phyloP scores from a whole-genome alignment of 345 rosid genomes.

The Eucalyptus camaldulensis region DNA sequence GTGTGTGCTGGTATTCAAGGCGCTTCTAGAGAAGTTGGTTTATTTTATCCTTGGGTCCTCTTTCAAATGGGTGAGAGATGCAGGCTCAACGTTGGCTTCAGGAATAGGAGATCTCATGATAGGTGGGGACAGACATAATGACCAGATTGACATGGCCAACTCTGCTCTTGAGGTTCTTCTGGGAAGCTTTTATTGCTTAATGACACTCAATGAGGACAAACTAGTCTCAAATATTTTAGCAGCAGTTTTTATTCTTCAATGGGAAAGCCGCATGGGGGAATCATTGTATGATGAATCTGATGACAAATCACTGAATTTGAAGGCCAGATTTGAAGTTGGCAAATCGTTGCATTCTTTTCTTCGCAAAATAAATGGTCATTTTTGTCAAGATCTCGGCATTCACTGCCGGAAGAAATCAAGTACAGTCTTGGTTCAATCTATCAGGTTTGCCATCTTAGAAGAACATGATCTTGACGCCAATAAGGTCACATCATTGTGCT shows the following conservation, averaged over 20 bases:
- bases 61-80: constrained; percentile 46
- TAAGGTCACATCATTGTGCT: constrained; percentile 42
- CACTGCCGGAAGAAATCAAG: constrained; percentile 37
- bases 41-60: constrained; percentile 48
- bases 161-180: constrained; percentile 56
- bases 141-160: constrained; percentile 27
- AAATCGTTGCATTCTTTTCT: constrained; percentile 25
- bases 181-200: constrained; percentile 54
- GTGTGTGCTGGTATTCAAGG: constrained; percentile 29
- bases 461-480: constrained; percentile 29
- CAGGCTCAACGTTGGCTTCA: constrained; percentile 21
- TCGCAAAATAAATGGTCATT: constrained; percentile 27
- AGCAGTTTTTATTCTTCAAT: constrained; percentile 44
- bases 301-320: constrained; percentile 15
- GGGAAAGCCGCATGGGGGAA: constrained; percentile 48
- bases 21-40: constrained; percentile 33
- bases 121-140: constrained; percentile 8
- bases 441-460: constrained; percentile 47
- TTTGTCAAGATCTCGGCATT: constrained; percentile 34
- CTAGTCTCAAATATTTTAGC: constrained; percentile 49
- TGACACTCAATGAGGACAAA: constrained; percentile 35
- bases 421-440: constrained; percentile 29
- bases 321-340: constrained; percentile 25
- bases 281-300: constrained; percentile 13
- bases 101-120: constrained; percentile 7